Base-by-base conservation (phyloP, 768 basidiomycete species). In the Lentinus brumalis region DNA sequence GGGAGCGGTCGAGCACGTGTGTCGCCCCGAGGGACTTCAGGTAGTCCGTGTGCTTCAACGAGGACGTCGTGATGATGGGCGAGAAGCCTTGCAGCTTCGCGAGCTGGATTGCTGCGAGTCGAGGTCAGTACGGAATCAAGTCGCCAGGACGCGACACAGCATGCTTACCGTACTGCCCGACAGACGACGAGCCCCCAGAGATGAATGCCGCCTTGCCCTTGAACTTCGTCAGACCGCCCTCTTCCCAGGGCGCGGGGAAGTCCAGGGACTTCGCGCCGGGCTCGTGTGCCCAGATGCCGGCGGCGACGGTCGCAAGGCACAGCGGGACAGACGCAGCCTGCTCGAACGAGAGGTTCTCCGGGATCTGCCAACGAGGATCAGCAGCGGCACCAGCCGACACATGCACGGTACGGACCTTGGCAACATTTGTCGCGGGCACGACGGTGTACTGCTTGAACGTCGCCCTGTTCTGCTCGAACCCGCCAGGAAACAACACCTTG, bases 251-350 rank as follows among this genome's bases (percentile, higher is more conserved):
- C 2, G 71, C 58, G 29, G 55, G 31, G n/a, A 63, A 61, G 46
- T 31, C 39, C n/a, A 59, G 32, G 9, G 29, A 21, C 47, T 60
- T 58, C 42, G 44, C 54, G 14, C 56, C n/a, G 10, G 63, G 59
- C 31, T 61, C 30, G 38, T 56, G 45, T 57, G 58, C 51, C 69
- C 76, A 81, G 16, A 81, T 65, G 0, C 73, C 78, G 2, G 72
- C 49, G 6, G 70, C 74, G 2, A 78, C 79, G 3, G 79, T 77
- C 5, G 74, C 71, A 8, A 80, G 60, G 0, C 66, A 76, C 11
- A 78, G 68, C 2, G 81, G 79, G 16, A 82, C 63, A 7, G 79
- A 73, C 0, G 79, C 71, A 0, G 78, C 82, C 41, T 79, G 66
- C 14, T 79, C 79, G 59, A 74, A 74, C 0, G 72, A 70, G 18